Percentiles rank a stretch among this genome's conserved stretches.
These are phyloP conservation scores for Inga oerstediana DNA, from an alignment of 306 rosid species.

Conservation along the genomic window DNA sequence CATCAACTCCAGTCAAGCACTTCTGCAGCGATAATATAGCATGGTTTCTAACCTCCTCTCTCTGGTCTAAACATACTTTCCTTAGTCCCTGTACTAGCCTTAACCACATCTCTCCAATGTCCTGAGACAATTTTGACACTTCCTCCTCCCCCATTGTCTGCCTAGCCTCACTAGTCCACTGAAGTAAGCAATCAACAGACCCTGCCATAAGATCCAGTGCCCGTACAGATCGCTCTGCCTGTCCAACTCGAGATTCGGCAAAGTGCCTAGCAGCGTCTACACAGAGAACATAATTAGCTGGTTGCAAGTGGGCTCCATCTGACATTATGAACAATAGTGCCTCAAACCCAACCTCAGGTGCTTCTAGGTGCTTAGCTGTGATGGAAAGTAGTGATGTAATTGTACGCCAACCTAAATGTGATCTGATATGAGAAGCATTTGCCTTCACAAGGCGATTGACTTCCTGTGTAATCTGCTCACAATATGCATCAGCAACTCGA, in stretches of 20 bases:
- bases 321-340: slow-evolving; percentile 85
- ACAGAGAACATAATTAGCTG: slow-evolving; percentile 82
- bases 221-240: slow-evolving; percentile 80
- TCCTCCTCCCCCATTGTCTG: slow-evolving; percentile 72
- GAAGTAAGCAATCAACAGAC: slow-evolving; percentile 77
- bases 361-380: slow-evolving; percentile 91
- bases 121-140: slow-evolving; percentile 66
- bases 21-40: slow-evolving; percentile 77
- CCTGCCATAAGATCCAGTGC: slow-evolving; percentile 90
- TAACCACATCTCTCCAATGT: slow-evolving; percentile 97
- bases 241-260: slow-evolving; percentile 98
- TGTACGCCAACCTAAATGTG: slow-evolving; percentile 93
- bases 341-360: slow-evolving; percentile 96
- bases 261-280: slow-evolving; percentile 87
- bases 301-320: slow-evolving; percentile 81
- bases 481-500: slow-evolving; percentile 94
- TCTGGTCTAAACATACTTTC: slow-evolving; percentile 95
- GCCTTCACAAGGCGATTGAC: slow-evolving; percentile 94
- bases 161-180: slow-evolving; percentile 78
- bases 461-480: slow-evolving; percentile 98
- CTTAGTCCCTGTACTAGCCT: slow-evolving; percentile 87
- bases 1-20: slow-evolving; percentile 84
- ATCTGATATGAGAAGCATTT: slow-evolving; percentile 95
- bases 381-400: slow-evolving; percentile 80
- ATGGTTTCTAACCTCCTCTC: slow-evolving; percentile 97